Conservation (phyloP, 768 basidiomycete genomes). For the Lactarius hatsudake region DNA sequence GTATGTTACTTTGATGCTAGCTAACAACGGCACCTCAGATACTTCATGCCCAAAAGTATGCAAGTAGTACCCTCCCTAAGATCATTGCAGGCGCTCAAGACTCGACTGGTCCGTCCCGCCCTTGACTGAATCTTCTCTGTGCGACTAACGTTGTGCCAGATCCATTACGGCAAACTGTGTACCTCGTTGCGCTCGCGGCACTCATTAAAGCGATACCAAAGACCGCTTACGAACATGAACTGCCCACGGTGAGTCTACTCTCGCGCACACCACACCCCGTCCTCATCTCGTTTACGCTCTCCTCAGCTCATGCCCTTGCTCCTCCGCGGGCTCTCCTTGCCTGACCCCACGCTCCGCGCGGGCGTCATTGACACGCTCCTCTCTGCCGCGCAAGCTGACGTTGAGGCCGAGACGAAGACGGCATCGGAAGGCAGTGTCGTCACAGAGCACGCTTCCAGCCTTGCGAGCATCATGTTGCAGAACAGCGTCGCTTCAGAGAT, state of each 20-base stretch:
- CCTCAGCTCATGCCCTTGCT: slow-evolving; percentile 86
- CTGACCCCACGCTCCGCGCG: slow-evolving; percentile 67
- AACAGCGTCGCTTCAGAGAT: slow-evolving; percentile 52
- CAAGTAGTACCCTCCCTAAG: slow-evolving; percentile 66
- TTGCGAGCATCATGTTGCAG: slow-evolving; percentile 70
- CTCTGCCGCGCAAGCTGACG: slow-evolving; percentile 60
- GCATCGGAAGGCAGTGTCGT: slow-evolving; percentile 39
- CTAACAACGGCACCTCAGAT: slow-evolving; percentile 43
- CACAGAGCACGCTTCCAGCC: slow-evolving; percentile 64
- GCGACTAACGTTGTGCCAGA: slow-evolving; percentile 37
- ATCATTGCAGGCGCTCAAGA: slow-evolving; percentile 67
- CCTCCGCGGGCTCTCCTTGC: slow-evolving; percentile 77
- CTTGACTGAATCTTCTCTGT: background rate
- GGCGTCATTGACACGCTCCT: slow-evolving; percentile 80
- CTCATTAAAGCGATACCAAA: slow-evolving; percentile 80
- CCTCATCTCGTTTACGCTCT: background rate
- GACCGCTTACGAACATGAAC: slow-evolving; percentile 63
- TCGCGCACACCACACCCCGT: background rate
- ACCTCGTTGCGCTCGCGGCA: slow-evolving; percentile 80
- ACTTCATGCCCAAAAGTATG: slow-evolving; percentile 72
- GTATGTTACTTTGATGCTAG: background rate
- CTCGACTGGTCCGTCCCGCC: slow-evolving; percentile 45
- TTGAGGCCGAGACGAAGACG: slow-evolving; percentile 38
- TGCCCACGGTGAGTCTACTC: slow-evolving; percentile 50
- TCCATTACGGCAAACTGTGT: slow-evolving; percentile 54